phyloP scores from a whole-genome alignment of 345 rosid genomes.

The Microcos paniculata region DNA sequence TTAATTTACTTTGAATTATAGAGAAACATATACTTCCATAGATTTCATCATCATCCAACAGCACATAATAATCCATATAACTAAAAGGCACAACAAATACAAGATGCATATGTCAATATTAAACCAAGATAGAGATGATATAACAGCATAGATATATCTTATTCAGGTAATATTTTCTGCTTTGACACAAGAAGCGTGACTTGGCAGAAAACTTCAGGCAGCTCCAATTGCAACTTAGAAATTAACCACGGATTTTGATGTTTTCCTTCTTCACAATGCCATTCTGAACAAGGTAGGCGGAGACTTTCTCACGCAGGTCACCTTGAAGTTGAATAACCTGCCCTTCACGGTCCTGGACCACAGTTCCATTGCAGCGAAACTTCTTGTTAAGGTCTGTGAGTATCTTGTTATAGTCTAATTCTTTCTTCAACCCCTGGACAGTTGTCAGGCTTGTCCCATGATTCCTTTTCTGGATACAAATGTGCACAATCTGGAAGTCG shows the following conservation, averaged over 20 bases:
- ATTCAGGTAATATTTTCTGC: neutral
- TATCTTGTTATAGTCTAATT: constrained; percentile 83
- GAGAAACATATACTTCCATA: neutral
- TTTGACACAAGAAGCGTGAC: neutral
- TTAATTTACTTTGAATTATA: too few species aligned
- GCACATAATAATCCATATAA: neutral
- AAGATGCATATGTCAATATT: neutral
- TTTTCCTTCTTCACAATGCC: constrained; percentile 92
- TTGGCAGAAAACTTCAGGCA: neutral
- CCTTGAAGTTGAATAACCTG: constrained; percentile 98
- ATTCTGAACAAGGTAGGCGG: constrained; percentile 84
- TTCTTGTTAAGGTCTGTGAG: constrained; percentile 89
- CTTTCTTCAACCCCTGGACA: constrained; percentile 87
- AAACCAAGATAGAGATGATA: neutral
- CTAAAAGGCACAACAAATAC: neutral
- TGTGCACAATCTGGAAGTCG: constrained; percentile 47
- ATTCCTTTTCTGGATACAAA: constrained; percentile 73
- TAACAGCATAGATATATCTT: neutral
- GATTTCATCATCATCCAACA: neutral
- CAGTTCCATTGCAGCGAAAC: constrained; percentile 95
- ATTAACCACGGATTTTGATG: constrained; percentile 81
- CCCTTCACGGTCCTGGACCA: constrained; percentile 91
- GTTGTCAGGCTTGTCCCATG: constrained; percentile 85
- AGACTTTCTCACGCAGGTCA: constrained; percentile 89
- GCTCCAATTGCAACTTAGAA: constrained; percentile 47